Conservation (phyloP, 1,284 basidiomycete genomes). For the Puccinia horiana region DNA sequence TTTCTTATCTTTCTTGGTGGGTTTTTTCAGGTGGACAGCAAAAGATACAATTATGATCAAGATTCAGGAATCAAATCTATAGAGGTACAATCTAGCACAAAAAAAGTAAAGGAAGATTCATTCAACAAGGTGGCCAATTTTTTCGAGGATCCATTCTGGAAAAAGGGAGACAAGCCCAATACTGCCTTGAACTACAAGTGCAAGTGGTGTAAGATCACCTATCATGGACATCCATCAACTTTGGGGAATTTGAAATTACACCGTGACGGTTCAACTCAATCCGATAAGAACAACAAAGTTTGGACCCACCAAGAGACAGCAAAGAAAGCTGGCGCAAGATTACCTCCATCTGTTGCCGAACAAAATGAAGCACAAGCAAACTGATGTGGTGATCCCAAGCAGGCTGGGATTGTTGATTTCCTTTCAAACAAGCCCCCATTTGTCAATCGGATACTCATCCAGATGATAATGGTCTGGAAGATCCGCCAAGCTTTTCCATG, state of each 20-base stretch:
- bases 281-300: background rate
- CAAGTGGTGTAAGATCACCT: background rate
- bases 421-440: background rate
- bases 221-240: background rate
- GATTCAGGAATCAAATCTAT: no score
- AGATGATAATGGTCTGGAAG: background rate
- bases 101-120: background rate
- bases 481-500: background rate
- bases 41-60: no score
- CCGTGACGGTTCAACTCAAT: slow-evolving; percentile 3
- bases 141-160: background rate
- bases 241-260: background rate
- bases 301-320: background rate
- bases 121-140: background rate
- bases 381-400: background rate
- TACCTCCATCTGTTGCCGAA: background rate
- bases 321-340: background rate
- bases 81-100: no score
- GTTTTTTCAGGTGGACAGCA: no score
- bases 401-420: background rate
- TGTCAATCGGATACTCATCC: no score
- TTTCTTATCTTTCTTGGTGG: no score
- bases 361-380: background rate
- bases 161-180: background rate
- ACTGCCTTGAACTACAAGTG: background rate